Conservation (phyloP, 139 green algal species). For the Mychonastes homosphaera region DNA sequence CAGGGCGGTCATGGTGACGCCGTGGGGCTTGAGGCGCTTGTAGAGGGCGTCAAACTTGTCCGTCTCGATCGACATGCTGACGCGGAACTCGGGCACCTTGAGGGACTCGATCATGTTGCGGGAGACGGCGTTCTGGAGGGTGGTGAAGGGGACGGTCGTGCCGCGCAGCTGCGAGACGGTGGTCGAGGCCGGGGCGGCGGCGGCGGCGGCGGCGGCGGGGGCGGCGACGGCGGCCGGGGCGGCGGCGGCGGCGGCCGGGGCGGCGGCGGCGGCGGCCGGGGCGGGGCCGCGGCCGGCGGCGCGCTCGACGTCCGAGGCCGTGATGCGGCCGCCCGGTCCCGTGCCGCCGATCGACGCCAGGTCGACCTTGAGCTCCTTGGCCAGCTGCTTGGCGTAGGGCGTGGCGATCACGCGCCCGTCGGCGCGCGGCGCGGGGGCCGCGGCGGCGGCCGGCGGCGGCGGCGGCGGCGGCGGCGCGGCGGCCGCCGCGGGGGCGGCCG, state of each 20-base stretch:
- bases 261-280: conserved; percentile 26
- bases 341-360: conserved; percentile 67
- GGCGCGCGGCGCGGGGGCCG: conserved; percentile 32
- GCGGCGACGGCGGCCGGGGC: conserved; percentile 25
- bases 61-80: conserved; percentile 82
- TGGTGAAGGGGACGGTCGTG: conserved; percentile 79
- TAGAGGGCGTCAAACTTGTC: conserved; percentile 92
- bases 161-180: conserved; percentile 70
- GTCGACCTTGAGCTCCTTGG: conserved; percentile 83
- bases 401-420: conserved; percentile 88
- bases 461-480: conserved; percentile 34
- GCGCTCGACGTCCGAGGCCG: conserved; percentile 81
- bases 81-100: conserved; percentile 89
- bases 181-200: conserved; percentile 27
- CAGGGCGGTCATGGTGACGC: conserved; percentile 96
- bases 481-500: conserved; percentile 35
- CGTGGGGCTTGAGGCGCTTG: conserved; percentile 92
- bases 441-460: conserved; percentile 31
- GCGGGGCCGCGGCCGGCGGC: conserved; percentile 37
- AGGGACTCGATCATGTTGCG: conserved; percentile 92
- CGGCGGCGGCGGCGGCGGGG: conserved; percentile 18
- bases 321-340: conserved; percentile 88
- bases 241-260: conserved; percentile 27
- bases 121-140: conserved; percentile 80
- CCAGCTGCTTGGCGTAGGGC: conserved; percentile 97